Conservation (phyloP, 352 stramenopile genomes). For the Globisporangium ultimum region DNA sequence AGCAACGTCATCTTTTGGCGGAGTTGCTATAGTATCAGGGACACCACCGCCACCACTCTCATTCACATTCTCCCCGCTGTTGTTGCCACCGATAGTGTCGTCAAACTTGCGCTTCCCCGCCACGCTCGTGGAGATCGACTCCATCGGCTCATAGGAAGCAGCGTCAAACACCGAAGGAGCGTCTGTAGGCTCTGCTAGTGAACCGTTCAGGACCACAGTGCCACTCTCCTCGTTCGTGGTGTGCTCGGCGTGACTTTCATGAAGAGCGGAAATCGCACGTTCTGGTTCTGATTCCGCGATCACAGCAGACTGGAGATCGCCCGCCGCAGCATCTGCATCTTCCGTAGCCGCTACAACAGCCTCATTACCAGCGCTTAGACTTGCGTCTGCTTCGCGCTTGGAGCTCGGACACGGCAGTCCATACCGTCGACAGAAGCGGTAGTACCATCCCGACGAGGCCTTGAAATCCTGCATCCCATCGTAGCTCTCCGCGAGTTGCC, state of each 20-base stretch:
- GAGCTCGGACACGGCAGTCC: slow-evolving; percentile 20
- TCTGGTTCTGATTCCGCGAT: too few relatives aligned
- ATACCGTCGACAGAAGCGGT: slow-evolving; percentile 45
- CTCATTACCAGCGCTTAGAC: neutral
- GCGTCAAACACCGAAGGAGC: too few relatives aligned
- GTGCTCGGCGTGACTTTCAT: too few relatives aligned
- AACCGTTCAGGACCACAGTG: too few relatives aligned
- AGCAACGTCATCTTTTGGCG: neutral
- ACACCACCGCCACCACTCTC: too few relatives aligned
- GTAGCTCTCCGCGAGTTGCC: slow-evolving; percentile 23
- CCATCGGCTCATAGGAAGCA: neutral
- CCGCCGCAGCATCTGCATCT: too few relatives aligned
- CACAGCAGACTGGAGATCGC: too few relatives aligned
- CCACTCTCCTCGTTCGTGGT: too few relatives aligned
- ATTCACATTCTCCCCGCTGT: neutral
- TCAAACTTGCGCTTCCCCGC: slow-evolving; percentile 12
- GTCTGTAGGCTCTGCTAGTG: too few relatives aligned
- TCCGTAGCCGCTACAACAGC: too few relatives aligned
- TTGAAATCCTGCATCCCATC: slow-evolving; percentile 48
- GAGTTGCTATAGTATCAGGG: neutral
- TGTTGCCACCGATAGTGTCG: neutral
- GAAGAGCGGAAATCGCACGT: too few relatives aligned
- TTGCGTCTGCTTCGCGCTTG: neutral
- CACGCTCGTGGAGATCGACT: neutral
- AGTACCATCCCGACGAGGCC: slow-evolving; percentile 54